These are phyloP conservation scores for Adansonia grandidieri DNA, from an alignment of 441 rosid species.

Conservation along the genomic window DNA sequence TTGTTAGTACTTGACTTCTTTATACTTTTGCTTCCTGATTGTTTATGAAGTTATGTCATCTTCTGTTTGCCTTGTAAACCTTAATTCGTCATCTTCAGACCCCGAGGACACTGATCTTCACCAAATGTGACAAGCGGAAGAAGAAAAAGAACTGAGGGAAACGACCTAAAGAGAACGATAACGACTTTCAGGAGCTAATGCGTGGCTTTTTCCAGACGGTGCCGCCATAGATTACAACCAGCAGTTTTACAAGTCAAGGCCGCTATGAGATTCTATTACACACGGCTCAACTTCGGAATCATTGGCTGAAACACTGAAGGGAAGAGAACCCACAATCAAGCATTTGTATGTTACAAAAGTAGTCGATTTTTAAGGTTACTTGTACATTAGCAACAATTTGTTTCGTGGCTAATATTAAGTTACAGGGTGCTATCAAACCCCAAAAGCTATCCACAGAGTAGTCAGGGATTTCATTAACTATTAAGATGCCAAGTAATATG, in stretches of 20 bases:
- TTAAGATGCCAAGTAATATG: no score
- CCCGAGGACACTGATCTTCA: slow-evolving; percentile 89
- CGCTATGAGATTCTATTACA: slow-evolving; percentile 91
- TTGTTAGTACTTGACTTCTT: neutral
- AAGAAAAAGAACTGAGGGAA: slow-evolving; percentile 89
- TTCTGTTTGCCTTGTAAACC: neutral
- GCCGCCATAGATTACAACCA: slow-evolving; percentile 98
- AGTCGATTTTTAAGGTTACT: neutral
- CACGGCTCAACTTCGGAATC: slow-evolving; percentile 90
- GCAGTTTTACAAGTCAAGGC: slow-evolving; percentile 91
- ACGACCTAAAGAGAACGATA: slow-evolving; percentile 77
- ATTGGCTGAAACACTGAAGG: slow-evolving; percentile 76
- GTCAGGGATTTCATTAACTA: no score
- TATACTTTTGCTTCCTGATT: neutral
- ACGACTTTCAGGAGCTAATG: slow-evolving; percentile 75
- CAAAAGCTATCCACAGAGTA: no score
- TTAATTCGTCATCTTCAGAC: slow-evolving; percentile 45
- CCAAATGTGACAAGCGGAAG: slow-evolving; percentile 95
- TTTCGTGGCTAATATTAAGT: neutral
- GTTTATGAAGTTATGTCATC: neutral
- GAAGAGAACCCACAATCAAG: neutral
- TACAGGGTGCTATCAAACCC: no score
- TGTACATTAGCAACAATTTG: neutral
- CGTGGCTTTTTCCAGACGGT: slow-evolving; percentile 69
- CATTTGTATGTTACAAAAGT: neutral